Percentiles rank a stretch among this genome's conserved stretches.
Evolutionary conservation across 2,329 filamentous ascomycete genomes (phyloP).

Genomic region (Trichoderma aggressivum): DNA sequence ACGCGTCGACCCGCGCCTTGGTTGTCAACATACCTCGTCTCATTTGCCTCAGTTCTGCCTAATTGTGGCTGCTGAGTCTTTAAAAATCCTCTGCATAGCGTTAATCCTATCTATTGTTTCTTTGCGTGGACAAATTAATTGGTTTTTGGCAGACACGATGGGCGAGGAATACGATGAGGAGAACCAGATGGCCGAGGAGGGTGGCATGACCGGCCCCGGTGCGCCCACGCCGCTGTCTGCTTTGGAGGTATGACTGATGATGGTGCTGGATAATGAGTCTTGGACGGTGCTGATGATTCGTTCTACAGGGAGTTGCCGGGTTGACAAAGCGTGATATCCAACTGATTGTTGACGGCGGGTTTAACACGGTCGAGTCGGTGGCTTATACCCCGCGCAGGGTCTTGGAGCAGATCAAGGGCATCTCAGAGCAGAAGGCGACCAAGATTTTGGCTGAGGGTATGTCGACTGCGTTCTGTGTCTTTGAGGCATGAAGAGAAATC

Average conservation of each 20-base stretch:
- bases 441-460: conserved; percentile 87
- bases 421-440: conserved; percentile 92
- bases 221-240: conserved; percentile 86
- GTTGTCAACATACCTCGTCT: conserved; percentile 24
- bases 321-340: conserved; percentile 96
- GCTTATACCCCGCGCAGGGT: conserved; percentile 83
- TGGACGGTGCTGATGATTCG: background rate
- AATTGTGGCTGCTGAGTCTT: background rate
- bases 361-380: conserved; percentile 91
- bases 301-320: conserved; percentile 72
- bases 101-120: background rate
- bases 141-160: conserved; percentile 33
- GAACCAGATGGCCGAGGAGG: conserved; percentile 64
- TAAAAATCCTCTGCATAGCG: background rate
- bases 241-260: conserved; percentile 66
- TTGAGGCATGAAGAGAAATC: background rate
- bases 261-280: background rate
- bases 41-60: conserved; percentile 19
- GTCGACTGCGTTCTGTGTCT: background rate
- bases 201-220: conserved; percentile 73
- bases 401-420: conserved; percentile 94
- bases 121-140: background rate
- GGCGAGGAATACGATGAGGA: conserved; percentile 64
- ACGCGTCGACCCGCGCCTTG: conserved; percentile 37
- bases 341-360: conserved; percentile 85